Conservation (phyloP, 371 early-diverging fungal genomes). For the Amoeboaphelidium protococcarum region DNA sequence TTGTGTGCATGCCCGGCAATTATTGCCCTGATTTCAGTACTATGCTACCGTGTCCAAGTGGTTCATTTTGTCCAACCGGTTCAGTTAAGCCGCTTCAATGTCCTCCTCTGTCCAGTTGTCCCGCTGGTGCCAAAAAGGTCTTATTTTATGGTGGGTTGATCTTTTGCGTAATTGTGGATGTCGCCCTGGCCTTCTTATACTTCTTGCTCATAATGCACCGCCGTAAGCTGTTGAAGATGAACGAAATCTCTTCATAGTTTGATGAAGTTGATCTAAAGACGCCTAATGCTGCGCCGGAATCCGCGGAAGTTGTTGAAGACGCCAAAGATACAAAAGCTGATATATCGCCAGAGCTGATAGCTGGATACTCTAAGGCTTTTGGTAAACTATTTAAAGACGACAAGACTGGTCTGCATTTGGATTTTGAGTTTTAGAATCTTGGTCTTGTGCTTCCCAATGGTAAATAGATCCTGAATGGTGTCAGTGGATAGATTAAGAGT, state of each 20-base stretch:
- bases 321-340: not conserved
- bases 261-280: not conserved
- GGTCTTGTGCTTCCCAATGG: conserved; percentile 1
- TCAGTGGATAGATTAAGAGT: not conserved
- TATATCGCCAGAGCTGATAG: too few relatives aligned
- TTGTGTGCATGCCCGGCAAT: not conserved
- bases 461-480: not conserved
- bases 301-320: not conserved
- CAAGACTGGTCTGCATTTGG: not conserved
- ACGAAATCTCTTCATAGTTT: not conserved
- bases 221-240: not conserved
- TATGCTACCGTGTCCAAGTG: not conserved
- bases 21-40: not conserved
- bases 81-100: not conserved
- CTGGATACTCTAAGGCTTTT: not conserved
- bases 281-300: not conserved
- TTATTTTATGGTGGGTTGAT: not conserved
- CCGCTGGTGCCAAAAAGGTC: not conserved
- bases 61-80: not conserved
- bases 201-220: not conserved
- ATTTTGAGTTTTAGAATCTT: conserved; percentile 1
- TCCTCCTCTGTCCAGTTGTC: not conserved
- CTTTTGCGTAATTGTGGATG: not conserved
- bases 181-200: not conserved
- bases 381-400: not conserved